Conservation (phyloP, 257 asterid genomes). For the Echites panduratus region DNA sequence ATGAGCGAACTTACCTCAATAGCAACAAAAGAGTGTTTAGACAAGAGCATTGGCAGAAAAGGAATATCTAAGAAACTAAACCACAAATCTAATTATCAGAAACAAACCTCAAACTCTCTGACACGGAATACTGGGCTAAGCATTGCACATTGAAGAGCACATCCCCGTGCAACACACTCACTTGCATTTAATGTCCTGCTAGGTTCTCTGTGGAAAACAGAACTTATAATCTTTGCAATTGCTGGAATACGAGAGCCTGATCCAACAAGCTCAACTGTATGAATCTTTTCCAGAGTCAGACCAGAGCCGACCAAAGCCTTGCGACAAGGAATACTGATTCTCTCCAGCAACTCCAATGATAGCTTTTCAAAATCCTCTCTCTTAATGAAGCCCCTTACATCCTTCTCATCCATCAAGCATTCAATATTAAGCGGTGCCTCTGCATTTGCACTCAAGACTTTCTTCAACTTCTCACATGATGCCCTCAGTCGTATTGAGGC, state of each 20-base stretch:
- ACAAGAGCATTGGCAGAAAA: background rate
- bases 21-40: background rate
- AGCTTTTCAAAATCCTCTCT: constrained; percentile 88
- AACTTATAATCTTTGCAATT: constrained; percentile 49
- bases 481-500: constrained; percentile 85
- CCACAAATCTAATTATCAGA: constrained; percentile 2
- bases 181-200: constrained; percentile 85
- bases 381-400: constrained; percentile 77
- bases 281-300: constrained; percentile 55
- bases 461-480: constrained; percentile 90
- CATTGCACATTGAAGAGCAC: constrained; percentile 96
- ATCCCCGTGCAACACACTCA: constrained; percentile 97
- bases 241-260: constrained; percentile 97
- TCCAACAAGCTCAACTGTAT: constrained; percentile 90
- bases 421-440: constrained; percentile 92
- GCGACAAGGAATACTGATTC: constrained; percentile 60
- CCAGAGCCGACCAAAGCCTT: constrained; percentile 73
- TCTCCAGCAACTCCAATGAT: constrained; percentile 60
- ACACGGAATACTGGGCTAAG: constrained; percentile 82
- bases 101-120: constrained; percentile 86
- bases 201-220: constrained; percentile 70
- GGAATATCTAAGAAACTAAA: background rate
- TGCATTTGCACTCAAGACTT: constrained; percentile 93
- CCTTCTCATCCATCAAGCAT: constrained; percentile 99
- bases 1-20: background rate